Evolutionary conservation across 2,329 filamentous ascomycete species (phyloP).

Genomic region (Diaporthe ilicicola): DNA sequence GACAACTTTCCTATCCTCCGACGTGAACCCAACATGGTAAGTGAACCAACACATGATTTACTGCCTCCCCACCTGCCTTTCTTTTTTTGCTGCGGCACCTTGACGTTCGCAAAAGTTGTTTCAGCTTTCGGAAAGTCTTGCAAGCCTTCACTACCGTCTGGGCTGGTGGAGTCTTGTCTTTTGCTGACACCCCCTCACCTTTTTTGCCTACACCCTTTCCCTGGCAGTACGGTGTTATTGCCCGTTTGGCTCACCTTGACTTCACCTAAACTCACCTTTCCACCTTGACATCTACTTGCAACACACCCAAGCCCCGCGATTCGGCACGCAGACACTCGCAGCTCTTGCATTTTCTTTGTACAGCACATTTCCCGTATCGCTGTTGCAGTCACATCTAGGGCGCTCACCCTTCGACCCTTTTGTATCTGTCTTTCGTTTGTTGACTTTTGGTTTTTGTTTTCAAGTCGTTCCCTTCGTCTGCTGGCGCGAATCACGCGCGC

Average conservation of each 20-base stretch:
- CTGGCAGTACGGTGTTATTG: neutral
- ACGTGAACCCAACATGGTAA: conserved; percentile 61
- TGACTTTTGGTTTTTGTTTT: conserved; percentile 35
- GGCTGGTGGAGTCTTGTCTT: conserved; percentile 9
- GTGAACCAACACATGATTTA: conserved; percentile 35
- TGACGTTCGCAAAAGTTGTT: neutral
- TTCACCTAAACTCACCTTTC: neutral
- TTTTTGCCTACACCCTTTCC: neutral
- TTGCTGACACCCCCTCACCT: neutral
- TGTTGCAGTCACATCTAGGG: conserved; percentile 14
- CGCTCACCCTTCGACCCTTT: neutral
- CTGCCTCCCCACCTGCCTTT: neutral
- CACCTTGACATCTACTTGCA: neutral
- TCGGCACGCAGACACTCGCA: neutral
- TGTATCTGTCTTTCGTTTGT: conserved; percentile 25
- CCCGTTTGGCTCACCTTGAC: neutral
- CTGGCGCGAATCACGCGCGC: conserved; percentile 81
- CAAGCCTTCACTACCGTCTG: conserved; percentile 25
- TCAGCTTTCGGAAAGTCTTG: conserved; percentile 59
- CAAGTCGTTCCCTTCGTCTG: conserved; percentile 81
- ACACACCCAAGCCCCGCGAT: neutral
- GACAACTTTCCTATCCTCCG: conserved; percentile 89
- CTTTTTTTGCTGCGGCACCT: neutral
- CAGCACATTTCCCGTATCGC: neutral
- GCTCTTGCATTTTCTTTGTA: conserved; percentile 4